phyloP scores from a whole-genome alignment of 345 rosid species.

The Aethionema arabicum region DNA sequence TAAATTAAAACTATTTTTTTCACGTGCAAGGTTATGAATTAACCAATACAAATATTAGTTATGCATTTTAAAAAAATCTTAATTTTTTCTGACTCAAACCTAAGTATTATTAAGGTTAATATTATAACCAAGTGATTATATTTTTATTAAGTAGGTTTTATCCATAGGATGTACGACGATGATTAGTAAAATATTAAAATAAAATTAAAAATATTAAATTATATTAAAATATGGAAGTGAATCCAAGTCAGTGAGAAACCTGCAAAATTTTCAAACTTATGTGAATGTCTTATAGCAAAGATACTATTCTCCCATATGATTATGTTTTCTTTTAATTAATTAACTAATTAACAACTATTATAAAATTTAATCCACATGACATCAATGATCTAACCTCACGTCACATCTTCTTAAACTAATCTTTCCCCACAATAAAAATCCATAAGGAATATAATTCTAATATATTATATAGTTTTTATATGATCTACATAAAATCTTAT shows the following conservation, averaged over 20 bases:
- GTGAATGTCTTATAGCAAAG: conserved; percentile 60
- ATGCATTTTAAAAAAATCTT: not conserved
- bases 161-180: conserved; percentile 25
- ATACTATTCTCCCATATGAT: conserved; percentile 48
- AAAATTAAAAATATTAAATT: not conserved
- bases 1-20: too few relatives aligned
- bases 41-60: not conserved
- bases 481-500: conserved; percentile 15
- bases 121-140: not conserved
- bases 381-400: conserved; percentile 12
- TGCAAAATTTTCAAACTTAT: conserved; percentile 39
- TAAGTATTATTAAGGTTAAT: too few relatives aligned
- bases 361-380: conserved; percentile 16
- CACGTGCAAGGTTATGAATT: not conserved
- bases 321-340: conserved; percentile 5
- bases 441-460: not conserved
- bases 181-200: conserved; percentile 2
- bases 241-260: conserved; percentile 51
- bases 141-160: conserved; percentile 9
- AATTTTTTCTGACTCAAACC: too few relatives aligned
- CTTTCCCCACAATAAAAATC: not conserved
- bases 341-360: not conserved
- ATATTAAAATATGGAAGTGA: conserved; percentile 30
- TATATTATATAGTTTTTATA: conserved; percentile 12
- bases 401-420: conserved; percentile 17